Evolutionary conservation across 2,329 filamentous ascomycete genomes (phyloP).

Genomic region (Fusarium sp.): DNA sequence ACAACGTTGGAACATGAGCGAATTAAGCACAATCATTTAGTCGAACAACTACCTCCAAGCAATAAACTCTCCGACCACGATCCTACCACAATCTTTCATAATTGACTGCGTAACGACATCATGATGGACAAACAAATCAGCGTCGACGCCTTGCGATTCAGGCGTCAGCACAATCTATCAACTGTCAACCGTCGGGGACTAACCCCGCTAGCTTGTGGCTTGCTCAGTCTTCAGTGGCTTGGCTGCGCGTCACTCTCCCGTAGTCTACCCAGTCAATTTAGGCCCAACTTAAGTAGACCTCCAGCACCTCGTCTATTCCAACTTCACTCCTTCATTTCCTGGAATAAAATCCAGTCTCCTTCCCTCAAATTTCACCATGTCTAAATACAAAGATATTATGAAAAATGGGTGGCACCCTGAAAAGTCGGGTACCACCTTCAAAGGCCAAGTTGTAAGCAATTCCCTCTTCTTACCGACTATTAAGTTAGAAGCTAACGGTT

Average conservation of each 20-base stretch:
- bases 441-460: slow-evolving; percentile 56
- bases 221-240: slow-evolving; percentile 26
- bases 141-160: slow-evolving; percentile 11
- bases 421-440: slow-evolving; percentile 54
- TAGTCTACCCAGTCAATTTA: slow-evolving; percentile 9
- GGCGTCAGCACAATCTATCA: slow-evolving; percentile 15
- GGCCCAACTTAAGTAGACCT: slow-evolving; percentile 25
- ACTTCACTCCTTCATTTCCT: slow-evolving; percentile 1
- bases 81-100: not conserved
- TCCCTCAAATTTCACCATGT: slow-evolving; percentile 49
- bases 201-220: slow-evolving; percentile 37
- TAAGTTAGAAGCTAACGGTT: slow-evolving; percentile 5
- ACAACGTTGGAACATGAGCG: not conserved
- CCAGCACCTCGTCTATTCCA: slow-evolving; percentile 5
- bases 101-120: not conserved
- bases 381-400: slow-evolving; percentile 59
- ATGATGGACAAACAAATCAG: not conserved
- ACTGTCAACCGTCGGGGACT: slow-evolving; percentile 1
- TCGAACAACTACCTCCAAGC: not conserved
- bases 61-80: not conserved
- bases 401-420: slow-evolving; percentile 66
- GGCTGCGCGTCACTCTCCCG: slow-evolving; percentile 33
- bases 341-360: not conserved
- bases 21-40: not conserved
- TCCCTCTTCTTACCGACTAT: slow-evolving; percentile 4